Base-by-base conservation (phyloP, 2,329 filamentous ascomycete species). In the Ophiostoma novo-ulmi region DNA sequence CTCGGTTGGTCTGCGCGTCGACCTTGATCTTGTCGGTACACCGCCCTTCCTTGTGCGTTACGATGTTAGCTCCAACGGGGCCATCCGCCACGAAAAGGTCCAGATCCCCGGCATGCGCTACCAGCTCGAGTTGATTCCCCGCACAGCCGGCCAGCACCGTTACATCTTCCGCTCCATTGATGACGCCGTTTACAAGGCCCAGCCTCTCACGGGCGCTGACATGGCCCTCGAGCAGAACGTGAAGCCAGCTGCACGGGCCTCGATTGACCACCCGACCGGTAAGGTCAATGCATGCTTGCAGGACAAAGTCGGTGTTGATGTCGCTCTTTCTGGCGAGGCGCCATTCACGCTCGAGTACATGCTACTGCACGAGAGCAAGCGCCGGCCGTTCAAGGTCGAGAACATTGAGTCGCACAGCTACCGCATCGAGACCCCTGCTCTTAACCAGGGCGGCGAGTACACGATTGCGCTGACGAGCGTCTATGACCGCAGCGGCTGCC, bases 261-360 rank as follows among this genome's bases (percentile, higher is more conserved):
- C 89, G 73, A 84, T 93, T 70, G 84, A 86, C 63, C 81, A 85
- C 36, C 82, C 83, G 8, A 81, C 84, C 26, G 81, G 83, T 52
- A 81, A 81, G 31, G 84, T 88, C 72, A 89, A 87, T 75, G 88
- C 91, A 67, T 99, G 95, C 77, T 90, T 98, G 70, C 93, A 95
- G 72, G 90, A 97, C 70, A 85, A 89, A 26, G 88, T 94, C 7
- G 86, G 89, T 41, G 87, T 95, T 38, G 88, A 92, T 70, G 88
- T 97, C 55, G 80, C 85, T 69, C 85, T 98, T 61, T 83, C 88
- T 65, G 95, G 96, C 61, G 93, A 98, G 75, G 85, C 89, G 22
- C 95, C 96, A 0, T 98, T 94, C 84, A 91, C 85, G 31, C 81
- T 99, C 55, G 93, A 98, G 77, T 99, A 97, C 82, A 95, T 98